Base-by-base conservation (phyloP, 441 rosid genomes). In the Pelargonium myrrhifolium region DNA sequence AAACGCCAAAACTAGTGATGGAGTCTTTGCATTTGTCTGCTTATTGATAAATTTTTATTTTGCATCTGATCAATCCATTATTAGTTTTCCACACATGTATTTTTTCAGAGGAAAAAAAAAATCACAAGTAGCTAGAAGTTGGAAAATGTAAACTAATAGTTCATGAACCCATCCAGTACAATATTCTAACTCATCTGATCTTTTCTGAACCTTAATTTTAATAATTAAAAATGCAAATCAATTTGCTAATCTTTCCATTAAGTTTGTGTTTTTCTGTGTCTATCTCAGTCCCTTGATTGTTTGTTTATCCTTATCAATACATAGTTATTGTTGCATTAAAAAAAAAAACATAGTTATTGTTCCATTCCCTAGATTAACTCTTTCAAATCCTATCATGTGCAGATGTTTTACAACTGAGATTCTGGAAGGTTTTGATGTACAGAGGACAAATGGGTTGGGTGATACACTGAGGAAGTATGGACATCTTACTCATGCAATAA, bases 391-490 rank as follows among this genome's bases (percentile, higher is more conserved):
- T 62, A 39, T 60, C 67, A 49, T 68, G 17, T 81, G 74, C 87
- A 90, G 98, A 64, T 93, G 98, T 77, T 85, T 93, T 77, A 93
- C 96, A 8, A 93, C 93, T 9, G 98, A 93, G 84, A 90, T 93
- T 72, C 82, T 90, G 75, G 97, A 90, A 74, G 97, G 96, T 69
- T 90, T 93, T 81, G 89, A 90, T 71, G 90, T 90, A 68, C 82
- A 84, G 76, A 90, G 98, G 84, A 87, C 90, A 51, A 76, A 75
- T 31, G 81, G 89, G 72, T 80, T 93, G 75, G 89, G 80, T 55
- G 93, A 84, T 75, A 89, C 98, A 24, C 66, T 93, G 67, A 85
- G 86, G 84, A 93, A 86, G 73, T 93, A 93, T 63, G 90, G 85
- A 11, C 67, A 78, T 77, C 88, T 93, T 42, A 93, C 98, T 62